Evolutionary conservation across 176 grass and related monocot species (phyloP), one percentile per base, ranked within the genome.

Genomic region (Alopecurus myosuroides): DNA sequence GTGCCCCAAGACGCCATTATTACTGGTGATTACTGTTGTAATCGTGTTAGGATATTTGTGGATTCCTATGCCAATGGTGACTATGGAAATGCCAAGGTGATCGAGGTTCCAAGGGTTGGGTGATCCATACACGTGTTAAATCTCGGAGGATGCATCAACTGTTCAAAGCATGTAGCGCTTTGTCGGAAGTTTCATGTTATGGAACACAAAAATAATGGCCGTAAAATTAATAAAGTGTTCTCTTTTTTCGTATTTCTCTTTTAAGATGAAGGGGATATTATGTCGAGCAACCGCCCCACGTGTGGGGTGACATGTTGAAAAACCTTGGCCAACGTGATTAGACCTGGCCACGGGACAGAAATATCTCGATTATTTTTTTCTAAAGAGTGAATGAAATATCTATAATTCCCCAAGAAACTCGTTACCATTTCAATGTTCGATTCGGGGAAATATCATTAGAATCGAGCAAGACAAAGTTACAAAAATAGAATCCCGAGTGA

Each of bases 1-100:
- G 1, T 58, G 9, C 52, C 65, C 5, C 37, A 46, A 77, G 63
- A 70, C 40, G 62, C 2, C 19, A 3, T 85, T 26, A 20, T 85
- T 34, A 57, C 62, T 0, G 2, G 6, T 0, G 28, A 79, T 29
- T 79, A 60, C 63, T 86, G 84, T n/a, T 86, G 84, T 40, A 79
- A 79, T 46, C 84, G 84, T 33, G 84, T 86, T 61, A 48, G 65
- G 65, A 37, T 84, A 31, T 65, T 22, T 0, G 46, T 84, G 76
- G 77, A 36, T 86, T 42, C 25, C 15, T 33, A 36, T 2, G 8
- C 13, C 23, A 44, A 31, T 6, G 53, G 76, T 79, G 76, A 86
- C 51, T 79, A 35, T 6, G 37, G 4, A 48, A 86, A 79, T 17
- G 50, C 51, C 31, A 25, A 8, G 11, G 84, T 86, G 49, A 26